Evolutionary conservation across 2,329 filamentous ascomycete genomes (phyloP).

Genomic region (Colletotrichum lentis): DNA sequence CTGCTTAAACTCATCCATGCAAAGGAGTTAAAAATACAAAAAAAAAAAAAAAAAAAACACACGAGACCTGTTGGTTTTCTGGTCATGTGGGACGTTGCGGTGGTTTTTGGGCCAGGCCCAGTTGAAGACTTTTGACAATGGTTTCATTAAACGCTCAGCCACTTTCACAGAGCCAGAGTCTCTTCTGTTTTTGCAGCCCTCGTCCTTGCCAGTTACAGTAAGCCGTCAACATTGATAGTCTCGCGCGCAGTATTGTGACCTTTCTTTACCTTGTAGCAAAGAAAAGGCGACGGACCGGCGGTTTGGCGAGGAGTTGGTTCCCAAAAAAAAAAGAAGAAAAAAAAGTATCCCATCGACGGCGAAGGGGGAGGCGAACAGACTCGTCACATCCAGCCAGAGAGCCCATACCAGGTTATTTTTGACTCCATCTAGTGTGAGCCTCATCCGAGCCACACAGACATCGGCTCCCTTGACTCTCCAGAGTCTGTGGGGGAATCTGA

Average conservation of each 20-base stretch:
- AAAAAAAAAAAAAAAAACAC: background rate
- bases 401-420: constrained; percentile 13
- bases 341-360: too few species aligned
- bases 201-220: background rate
- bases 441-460: constrained; percentile 31
- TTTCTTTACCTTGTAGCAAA: too few species aligned
- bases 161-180: background rate
- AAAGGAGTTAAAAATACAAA: too few species aligned
- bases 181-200: background rate
- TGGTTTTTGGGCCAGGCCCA: background rate
- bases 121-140: too few species aligned
- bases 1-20: too few species aligned
- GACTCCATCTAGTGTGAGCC: constrained; percentile 24
- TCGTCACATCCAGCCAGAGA: background rate
- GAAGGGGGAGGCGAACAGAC: background rate
- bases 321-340: too few species aligned
- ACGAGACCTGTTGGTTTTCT: background rate
- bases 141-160: background rate
- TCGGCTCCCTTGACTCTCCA: background rate
- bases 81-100: background rate
- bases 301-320: background rate
- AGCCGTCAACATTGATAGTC: background rate
- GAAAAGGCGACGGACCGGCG: background rate
- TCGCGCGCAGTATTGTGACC: too few species aligned
- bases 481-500: too few species aligned